Conservation (phyloP, 1,284 basidiomycete species). For the Tilletia caries region DNA sequence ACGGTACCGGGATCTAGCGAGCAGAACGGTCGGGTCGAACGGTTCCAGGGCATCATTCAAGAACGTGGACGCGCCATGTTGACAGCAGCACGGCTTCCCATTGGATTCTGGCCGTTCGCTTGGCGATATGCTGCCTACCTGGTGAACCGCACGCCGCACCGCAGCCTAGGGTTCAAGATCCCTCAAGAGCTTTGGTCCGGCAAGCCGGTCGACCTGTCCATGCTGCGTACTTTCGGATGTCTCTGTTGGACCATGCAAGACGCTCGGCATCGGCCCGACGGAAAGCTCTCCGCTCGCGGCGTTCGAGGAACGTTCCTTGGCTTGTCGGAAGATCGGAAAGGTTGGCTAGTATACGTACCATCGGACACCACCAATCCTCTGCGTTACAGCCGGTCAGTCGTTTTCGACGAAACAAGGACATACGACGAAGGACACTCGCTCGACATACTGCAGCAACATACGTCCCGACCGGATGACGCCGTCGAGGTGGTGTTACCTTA, state of each 20-base stretch:
- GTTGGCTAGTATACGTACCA: background rate
- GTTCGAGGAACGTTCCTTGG: background rate
- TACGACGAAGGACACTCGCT: background rate
- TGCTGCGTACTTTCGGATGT: background rate
- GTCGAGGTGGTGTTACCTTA: background rate
- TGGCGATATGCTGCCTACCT: background rate
- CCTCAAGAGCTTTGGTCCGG: background rate
- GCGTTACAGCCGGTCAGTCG: background rate
- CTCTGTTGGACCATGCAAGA: background rate
- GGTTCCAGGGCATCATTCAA: background rate
- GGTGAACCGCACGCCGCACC: background rate
- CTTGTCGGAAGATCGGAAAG: background rate
- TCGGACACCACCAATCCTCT: background rate
- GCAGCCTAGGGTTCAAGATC: background rate
- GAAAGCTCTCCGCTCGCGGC: background rate
- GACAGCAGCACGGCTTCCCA: background rate
- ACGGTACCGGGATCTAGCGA: background rate
- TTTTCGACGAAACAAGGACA: background rate
- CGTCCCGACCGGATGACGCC: background rate
- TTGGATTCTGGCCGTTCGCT: background rate
- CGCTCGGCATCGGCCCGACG: background rate
- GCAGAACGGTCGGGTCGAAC: background rate
- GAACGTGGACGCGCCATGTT: background rate
- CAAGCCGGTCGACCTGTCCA: background rate
- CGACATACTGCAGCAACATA: background rate